Percentiles rank a stretch among this genome's conserved stretches.
These are phyloP conservation scores for Penicillium herquei DNA, from an alignment of 495 filamentous ascomycete species.

Conservation along the genomic window DNA sequence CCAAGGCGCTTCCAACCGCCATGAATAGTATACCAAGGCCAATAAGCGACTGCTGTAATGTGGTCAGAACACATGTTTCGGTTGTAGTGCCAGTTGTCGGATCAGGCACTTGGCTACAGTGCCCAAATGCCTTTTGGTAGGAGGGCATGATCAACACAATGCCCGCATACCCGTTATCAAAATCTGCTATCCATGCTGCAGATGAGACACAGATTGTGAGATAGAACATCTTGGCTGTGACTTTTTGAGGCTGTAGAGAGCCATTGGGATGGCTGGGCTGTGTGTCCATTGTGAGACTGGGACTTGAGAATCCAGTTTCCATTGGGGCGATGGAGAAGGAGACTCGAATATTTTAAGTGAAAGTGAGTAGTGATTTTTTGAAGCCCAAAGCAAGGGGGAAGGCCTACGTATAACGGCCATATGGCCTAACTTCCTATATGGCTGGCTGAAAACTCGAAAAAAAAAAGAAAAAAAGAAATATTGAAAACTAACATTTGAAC, in stretches of 20 bases:
- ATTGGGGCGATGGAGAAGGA: background rate
- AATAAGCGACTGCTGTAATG: conserved; percentile 27
- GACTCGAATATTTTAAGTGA: too few species aligned
- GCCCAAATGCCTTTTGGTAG: conserved; percentile 22
- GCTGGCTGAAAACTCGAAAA: too few species aligned
- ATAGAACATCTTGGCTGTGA: background rate
- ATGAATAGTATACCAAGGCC: conserved; percentile 27
- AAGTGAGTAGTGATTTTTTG: too few species aligned
- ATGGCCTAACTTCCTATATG: too few species aligned
- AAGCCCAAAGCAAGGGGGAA: too few species aligned
- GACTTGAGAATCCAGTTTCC: background rate
- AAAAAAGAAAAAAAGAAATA: too few species aligned
- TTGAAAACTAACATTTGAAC: too few species aligned
- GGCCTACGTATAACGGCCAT: too few species aligned
- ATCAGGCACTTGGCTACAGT: conserved; percentile 13
- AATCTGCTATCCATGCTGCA: conserved; percentile 27
- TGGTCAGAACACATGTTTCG: conserved; percentile 17
- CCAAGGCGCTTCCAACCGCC: conserved; percentile 20
- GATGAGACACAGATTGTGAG: conserved; percentile 18
- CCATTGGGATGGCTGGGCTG: background rate
- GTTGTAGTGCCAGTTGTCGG: conserved; percentile 1
- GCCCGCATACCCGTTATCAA: conserved; percentile 25
- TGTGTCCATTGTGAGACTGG: background rate
- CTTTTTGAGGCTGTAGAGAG: background rate
- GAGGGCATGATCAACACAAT: conserved; percentile 27